A percentile compares a stretch with the other conserved stretches of the same genome.
These are phyloP conservation scores for Pelargonium nanum DNA, from an alignment of 345 rosid species.

Conservation along the genomic window DNA sequence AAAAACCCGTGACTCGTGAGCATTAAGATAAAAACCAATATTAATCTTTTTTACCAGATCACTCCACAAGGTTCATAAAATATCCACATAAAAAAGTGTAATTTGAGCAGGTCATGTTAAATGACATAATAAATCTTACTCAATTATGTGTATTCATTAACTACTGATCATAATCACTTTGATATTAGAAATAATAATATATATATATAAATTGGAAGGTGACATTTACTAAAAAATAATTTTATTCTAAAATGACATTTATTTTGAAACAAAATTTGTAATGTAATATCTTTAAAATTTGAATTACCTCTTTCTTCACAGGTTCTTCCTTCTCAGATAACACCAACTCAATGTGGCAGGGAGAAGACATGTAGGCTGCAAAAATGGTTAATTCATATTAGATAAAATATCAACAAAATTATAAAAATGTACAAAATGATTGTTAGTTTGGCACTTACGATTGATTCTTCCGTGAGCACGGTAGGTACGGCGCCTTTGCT, in stretches of 20 bases:
- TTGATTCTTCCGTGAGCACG: slow-evolving; percentile 44
- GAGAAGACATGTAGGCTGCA: slow-evolving; percentile 36
- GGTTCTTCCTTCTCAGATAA: slow-evolving; percentile 36
- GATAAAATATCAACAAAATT: background rate
- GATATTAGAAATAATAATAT: too few relatives aligned
- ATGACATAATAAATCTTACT: too few relatives aligned
- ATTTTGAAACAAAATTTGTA: background rate
- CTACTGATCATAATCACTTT: too few relatives aligned
- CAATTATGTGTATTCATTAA: too few relatives aligned
- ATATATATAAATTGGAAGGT: background rate
- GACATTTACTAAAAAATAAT: background rate
- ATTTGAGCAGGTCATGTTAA: too few relatives aligned
- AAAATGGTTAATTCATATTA: background rate
- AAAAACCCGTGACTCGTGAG: too few relatives aligned
- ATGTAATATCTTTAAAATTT: background rate
- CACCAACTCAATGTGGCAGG: slow-evolving; percentile 37
- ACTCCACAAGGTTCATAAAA: too few relatives aligned
- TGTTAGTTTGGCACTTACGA: slow-evolving; percentile 8
- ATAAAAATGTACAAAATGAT: background rate
- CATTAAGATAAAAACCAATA: too few relatives aligned
- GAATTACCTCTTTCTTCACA: slow-evolving; percentile 26
- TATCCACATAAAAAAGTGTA: too few relatives aligned
- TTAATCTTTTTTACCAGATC: too few relatives aligned
- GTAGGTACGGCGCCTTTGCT: slow-evolving; percentile 40
- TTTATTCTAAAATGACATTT: background rate